phyloP scores from a whole-genome alignment of 176 grass and related monocot species.

The Coix lacrymajobi region DNA sequence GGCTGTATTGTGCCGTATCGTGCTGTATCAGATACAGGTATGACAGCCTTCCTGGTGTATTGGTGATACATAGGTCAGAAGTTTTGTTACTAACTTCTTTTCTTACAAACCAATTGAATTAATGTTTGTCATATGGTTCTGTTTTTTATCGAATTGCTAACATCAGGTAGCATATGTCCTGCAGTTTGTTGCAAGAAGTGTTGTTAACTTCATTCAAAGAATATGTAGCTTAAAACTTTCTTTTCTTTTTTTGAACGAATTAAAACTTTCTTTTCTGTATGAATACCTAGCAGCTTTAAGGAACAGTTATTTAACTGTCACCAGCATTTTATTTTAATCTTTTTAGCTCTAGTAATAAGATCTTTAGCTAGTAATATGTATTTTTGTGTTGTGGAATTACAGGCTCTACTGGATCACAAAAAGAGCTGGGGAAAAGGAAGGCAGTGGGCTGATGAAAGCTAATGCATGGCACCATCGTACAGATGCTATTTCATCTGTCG shows the following conservation, averaged over 20 bases:
- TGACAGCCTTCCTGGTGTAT: background rate
- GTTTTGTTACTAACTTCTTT: background rate
- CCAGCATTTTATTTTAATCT: background rate
- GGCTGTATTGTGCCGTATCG: background rate
- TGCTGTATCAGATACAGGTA: background rate
- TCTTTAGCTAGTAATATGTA: background rate
- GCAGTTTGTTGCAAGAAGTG: background rate
- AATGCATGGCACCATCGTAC: conserved; percentile 96
- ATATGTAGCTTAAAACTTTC: conserved; percentile 15
- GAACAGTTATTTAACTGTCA: background rate
- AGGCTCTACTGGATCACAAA: conserved; percentile 95
- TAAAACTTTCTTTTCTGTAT: conserved; percentile 10
- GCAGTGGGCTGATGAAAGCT: conserved; percentile 93
- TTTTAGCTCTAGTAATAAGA: conserved; percentile 12
- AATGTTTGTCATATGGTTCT: background rate
- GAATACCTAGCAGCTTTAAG: background rate
- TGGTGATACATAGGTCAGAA: background rate
- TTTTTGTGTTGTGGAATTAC: conserved; percentile 15
- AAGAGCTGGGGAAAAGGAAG: conserved; percentile 84
- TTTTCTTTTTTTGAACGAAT: no score
- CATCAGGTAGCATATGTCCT: background rate
- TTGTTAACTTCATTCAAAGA: conserved; percentile 10
- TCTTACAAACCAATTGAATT: background rate
- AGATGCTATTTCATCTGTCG: conserved; percentile 90
- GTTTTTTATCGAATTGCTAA: conserved; percentile 14